phyloP scores from a whole-genome alignment of 352 stramenopile species.

The Pythium biforme region DNA sequence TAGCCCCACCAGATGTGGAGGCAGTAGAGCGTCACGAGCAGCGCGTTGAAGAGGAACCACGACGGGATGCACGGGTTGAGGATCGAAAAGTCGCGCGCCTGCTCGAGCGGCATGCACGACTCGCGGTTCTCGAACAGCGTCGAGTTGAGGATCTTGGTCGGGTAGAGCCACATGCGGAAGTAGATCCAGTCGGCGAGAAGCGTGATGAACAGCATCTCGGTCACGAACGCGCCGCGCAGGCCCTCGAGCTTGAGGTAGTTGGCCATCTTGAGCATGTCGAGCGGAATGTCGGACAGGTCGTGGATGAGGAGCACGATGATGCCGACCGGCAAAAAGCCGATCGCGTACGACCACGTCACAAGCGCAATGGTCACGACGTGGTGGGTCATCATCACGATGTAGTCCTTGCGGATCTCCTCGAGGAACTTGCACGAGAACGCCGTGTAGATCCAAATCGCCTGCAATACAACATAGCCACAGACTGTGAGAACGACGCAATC shows the following conservation, averaged over 20 bases:
- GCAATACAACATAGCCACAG: slow-evolving; percentile 11
- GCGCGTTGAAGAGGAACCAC: slow-evolving; percentile 81
- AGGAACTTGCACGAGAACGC: slow-evolving; percentile 89
- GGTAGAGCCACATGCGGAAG: slow-evolving; percentile 86
- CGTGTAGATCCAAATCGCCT: slow-evolving; percentile 90
- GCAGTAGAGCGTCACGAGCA: slow-evolving; percentile 70
- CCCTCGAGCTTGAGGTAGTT: slow-evolving; percentile 90
- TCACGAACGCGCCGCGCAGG: slow-evolving; percentile 59
- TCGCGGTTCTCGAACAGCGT: slow-evolving; percentile 72
- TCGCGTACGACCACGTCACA: slow-evolving; percentile 79
- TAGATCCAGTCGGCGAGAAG: slow-evolving; percentile 76
- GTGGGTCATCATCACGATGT: slow-evolving; percentile 90
- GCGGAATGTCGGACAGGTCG: slow-evolving; percentile 85
- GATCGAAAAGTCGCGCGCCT: slow-evolving; percentile 69
- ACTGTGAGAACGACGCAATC: not conserved
- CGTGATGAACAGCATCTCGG: slow-evolving; percentile 71
- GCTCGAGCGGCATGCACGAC: slow-evolving; percentile 65
- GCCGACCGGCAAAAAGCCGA: slow-evolving; percentile 81
- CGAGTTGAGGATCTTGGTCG: slow-evolving; percentile 77
- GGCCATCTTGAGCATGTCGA: slow-evolving; percentile 89
- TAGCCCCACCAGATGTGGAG: slow-evolving; percentile 87
- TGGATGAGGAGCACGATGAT: slow-evolving; percentile 84
- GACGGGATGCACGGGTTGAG: slow-evolving; percentile 72
- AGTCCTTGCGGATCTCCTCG: slow-evolving; percentile 87
- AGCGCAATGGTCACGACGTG: slow-evolving; percentile 86